Evolutionary conservation across 1,284 basidiomycete genomes (phyloP), one percentile per base, ranked within the genome.

Genomic region (Pseudozyma thailandica): DNA sequence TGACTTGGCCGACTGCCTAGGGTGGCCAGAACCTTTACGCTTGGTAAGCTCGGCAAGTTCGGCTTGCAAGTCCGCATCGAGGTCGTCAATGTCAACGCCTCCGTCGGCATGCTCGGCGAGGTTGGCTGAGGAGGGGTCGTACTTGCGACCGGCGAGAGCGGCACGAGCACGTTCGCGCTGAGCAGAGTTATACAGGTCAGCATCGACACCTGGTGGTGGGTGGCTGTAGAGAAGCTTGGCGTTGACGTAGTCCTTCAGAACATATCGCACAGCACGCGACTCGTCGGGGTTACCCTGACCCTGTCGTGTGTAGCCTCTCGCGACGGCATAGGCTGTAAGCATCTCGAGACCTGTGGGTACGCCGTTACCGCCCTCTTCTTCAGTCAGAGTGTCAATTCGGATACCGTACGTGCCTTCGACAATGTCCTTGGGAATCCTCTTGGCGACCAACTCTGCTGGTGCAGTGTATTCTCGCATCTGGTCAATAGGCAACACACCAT

Each of bases 221-320:
- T 95, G 92, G 71, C 92, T 92, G 83, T 89, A 98, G 8, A 98
- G 86, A 0, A 99, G 87, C 76, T 92, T 93, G 33, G 92, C 96
- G 75, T 92, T 94, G 68, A 98, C 93, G 79, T 97, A 98, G 85
- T 99, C 96, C 84, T 99, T 99, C 56, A 99, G 87, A 53, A 99
- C 88, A 80, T 92, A 92, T 60, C 96, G 89, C 13, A 95, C 92
- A 0, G 95, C 90, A 51, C 94, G 90, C 21, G 94, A 93, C 83
- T 97, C 94, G 82, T 99, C 96, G 2, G 96, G 94, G 83, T 95
- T 96, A 49, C 96, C 96, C 84, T 95, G 93, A 1, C 95, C 94
- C 10, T 94, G 89, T 45, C 95, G 89, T 74, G 90, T 92, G 84
- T 92, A 95, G 25, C 96, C 96, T 75, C 95, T 87, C n/a, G 64